These are phyloP conservation scores for Suillus bovinus DNA, from an alignment of 768 basidiomycete genomes.

Conservation along the genomic window DNA sequence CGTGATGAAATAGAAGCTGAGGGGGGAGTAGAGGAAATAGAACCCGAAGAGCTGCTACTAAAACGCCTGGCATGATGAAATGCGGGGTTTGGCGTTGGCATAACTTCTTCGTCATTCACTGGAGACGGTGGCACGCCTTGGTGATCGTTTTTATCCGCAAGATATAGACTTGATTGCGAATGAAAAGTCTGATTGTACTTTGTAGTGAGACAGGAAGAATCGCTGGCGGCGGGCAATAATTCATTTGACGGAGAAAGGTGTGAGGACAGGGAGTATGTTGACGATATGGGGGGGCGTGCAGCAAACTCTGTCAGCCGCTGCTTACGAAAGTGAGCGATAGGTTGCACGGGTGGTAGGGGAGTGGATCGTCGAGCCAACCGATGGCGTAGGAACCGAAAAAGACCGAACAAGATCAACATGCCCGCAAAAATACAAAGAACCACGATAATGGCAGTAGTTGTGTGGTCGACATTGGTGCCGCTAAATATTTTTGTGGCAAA, in stretches of 20 bases:
- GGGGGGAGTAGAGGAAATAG: constrained; percentile 23
- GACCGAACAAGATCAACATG: constrained; percentile 37
- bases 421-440: constrained; percentile 46
- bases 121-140: constrained; percentile 15
- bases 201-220: constrained; percentile 31
- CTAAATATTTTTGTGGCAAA: neutral
- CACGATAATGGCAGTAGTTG: constrained; percentile 48
- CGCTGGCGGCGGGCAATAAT: constrained; percentile 31
- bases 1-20: constrained; percentile 17
- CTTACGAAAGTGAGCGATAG: constrained; percentile 62
- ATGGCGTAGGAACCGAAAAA: constrained; percentile 40
- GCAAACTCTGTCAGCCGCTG: constrained; percentile 46
- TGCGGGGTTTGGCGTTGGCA: constrained; percentile 6
- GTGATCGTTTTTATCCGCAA: constrained; percentile 15
- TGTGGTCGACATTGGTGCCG: constrained; percentile 1
- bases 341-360: constrained; percentile 66
- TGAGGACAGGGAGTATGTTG: constrained; percentile 25
- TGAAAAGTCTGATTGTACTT: constrained; percentile 21
- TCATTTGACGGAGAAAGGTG: constrained; percentile 23
- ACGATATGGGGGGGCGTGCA: constrained; percentile 20
- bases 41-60: constrained; percentile 13
- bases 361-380: constrained; percentile 32
- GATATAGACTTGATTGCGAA: constrained; percentile 17
- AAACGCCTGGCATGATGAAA: constrained; percentile 7
- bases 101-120: neutral